Evolutionary conservation across 1,284 basidiomycete genomes (phyloP), one percentile per base, ranked within the genome.

Genomic region (Pulveroboletus sp.): DNA sequence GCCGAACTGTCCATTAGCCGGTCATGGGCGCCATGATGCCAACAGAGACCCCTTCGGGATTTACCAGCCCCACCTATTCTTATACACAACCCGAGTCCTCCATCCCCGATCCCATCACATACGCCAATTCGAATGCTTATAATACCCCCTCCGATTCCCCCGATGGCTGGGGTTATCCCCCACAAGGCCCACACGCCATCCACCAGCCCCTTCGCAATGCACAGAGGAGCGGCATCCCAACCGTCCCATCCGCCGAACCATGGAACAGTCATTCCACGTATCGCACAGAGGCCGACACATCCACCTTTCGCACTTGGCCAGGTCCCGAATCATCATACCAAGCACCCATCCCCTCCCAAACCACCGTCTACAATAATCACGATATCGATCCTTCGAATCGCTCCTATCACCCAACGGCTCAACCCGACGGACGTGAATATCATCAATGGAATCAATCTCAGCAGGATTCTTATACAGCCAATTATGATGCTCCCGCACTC

Each of bases 81-180:
- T 79, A 60, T 59, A 51, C 65, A 50, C 43, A 61, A 16, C 59
- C 62, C 48, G 71, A 69, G 32, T 51, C 69, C 15, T 57, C 75
- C 15, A 64, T 73, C 44, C 68, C 65, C 58, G 76, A 75, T 36
- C 53, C 69, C 49, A 66, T 70, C 53, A 61, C 61, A 21, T 78
- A 71, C 44, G 17, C 69, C 44, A 59, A 37, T 40, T 53, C 70
- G 17, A 50, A 53, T 44, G 26, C 60, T 36, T 75, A 69, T 58
- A 58, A 52, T 44, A 40, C 75, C 15, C 65, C 74, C 16, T 78
- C 80, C 61, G 71, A 70, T 43, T 64, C 75, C 29, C 64, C 74
- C 41, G 72, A 79, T 36, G 67, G 76, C 42, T 86, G 85, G 85
- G 76, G 74, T 17, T 87, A 87, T 64, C 63, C 80, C 21, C 69